These are phyloP conservation scores for Skeletonema costatum DNA, from an alignment of 108 stramenopile genomes.

Conservation along the genomic window DNA sequence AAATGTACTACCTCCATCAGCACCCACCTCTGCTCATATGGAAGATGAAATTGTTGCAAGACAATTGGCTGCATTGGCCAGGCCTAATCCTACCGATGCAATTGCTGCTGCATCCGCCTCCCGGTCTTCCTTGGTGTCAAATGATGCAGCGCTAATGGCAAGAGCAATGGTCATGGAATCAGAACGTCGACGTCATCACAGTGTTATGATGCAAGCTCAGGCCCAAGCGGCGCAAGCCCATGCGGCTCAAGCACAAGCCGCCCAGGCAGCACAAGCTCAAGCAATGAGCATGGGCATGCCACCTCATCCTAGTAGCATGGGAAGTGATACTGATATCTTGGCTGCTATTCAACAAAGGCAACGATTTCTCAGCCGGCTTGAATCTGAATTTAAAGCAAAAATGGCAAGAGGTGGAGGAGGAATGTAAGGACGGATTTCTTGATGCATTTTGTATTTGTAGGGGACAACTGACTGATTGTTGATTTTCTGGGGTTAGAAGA, in stretches of 20 bases:
- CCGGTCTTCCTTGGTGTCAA: not conserved
- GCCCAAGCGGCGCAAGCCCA: not conserved
- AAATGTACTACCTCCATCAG: not conserved
- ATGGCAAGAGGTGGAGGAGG: not conserved
- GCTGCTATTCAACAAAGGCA: not conserved
- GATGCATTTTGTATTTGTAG: no score
- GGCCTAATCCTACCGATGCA: not conserved
- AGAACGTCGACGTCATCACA: not conserved
- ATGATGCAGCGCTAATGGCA: not conserved
- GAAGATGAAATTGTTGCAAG: not conserved
- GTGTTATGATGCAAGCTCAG: not conserved
- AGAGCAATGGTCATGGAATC: not conserved
- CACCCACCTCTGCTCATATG: not conserved
- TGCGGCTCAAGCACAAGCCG: not conserved
- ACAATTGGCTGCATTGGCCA: not conserved
- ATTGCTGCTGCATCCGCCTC: not conserved
- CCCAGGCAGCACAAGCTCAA: not conserved
- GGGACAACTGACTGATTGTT: no score
- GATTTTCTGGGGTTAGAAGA: no score
- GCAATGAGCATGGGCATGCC: not conserved
- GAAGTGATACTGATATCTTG: not conserved
- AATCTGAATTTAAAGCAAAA: not conserved
- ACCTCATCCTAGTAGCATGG: not conserved
- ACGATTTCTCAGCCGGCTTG: not conserved
- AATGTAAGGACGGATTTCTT: not conserved